These are phyloP conservation scores for Pseudopyricularia javanii DNA, from an alignment of 2,329 filamentous ascomycete species.

Conservation along the genomic window DNA sequence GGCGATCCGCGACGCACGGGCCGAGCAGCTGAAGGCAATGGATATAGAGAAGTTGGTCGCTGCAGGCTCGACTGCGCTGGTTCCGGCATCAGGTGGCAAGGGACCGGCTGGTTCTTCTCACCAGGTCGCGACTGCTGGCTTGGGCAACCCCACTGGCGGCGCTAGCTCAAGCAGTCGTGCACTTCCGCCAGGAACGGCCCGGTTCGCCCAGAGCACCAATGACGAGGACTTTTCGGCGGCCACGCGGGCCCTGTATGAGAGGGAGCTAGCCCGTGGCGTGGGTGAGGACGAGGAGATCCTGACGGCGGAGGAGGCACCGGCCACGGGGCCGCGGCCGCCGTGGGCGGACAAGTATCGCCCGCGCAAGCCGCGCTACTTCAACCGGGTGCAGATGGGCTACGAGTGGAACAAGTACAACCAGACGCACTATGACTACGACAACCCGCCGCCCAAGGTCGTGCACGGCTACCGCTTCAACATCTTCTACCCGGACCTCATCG, in stretches of 20 bases:
- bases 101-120: background rate
- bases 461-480: slow-evolving; percentile 99
- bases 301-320: slow-evolving; percentile 72
- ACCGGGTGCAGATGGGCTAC: slow-evolving; percentile 96
- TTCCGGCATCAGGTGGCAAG: background rate
- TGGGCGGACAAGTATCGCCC: slow-evolving; percentile 82
- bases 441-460: slow-evolving; percentile 93
- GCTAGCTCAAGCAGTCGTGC: slow-evolving; percentile 15
- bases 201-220: slow-evolving; percentile 51
- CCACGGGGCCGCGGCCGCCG: slow-evolving; percentile 49
- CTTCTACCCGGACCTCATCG: slow-evolving; percentile 94
- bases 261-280: slow-evolving; percentile 82
- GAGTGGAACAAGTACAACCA: slow-evolving; percentile 99
- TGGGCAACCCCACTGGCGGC: slow-evolving; percentile 6
- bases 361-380: slow-evolving; percentile 92
- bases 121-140: slow-evolving; percentile 8
- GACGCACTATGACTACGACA: slow-evolving; percentile 97
- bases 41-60: slow-evolving; percentile 46
- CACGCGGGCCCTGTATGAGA: slow-evolving; percentile 80
- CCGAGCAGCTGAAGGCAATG: slow-evolving; percentile 52
- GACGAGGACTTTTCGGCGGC: slow-evolving; percentile 77
- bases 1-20: slow-evolving; percentile 57
- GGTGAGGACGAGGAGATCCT: slow-evolving; percentile 95
- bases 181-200: slow-evolving; percentile 44
- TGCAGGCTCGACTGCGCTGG: slow-evolving; percentile 19